Base-by-base conservation (phyloP, 805 yeast species). In the Candida alai region DNA sequence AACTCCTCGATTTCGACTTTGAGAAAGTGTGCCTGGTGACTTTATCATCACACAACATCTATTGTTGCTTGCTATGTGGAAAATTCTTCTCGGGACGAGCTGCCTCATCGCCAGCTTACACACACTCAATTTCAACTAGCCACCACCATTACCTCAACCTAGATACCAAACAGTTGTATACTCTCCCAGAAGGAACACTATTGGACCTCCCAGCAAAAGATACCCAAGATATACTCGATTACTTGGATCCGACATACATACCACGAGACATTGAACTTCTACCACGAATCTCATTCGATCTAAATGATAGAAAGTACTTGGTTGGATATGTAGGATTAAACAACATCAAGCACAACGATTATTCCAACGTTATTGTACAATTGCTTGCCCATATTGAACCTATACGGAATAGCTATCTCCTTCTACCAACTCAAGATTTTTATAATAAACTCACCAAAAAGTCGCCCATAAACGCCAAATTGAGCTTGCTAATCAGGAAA, bases 31-130 rank as follows among this genome's bases (percentile, higher is more conserved):
- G 95, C 54, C 67, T 76, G 27, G 73, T 80, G 0, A 72, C 87
- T 0, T 60, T 84, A 15, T 68, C 85, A 1, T 70, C 64, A 24
- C 60, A 70, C 14, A 80, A 82, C 46, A 72, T 84, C 1, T 82
- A 84, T 47, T 77, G 84, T 20, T 85, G 95, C 49, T 57, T 85
- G 14, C 70, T 69, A 0, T 85, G 95, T 57, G 90, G 89, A 21
- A 78, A 73, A 47, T 85, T 76, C 55, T 70, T 76, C 34, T 80
- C 78, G 44, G 95, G 95, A 1, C 65, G 87, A 16, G 72, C 77
- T 1, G 61, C 56, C 37, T 52, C 71, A n/a, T 74, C 89, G 0
- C 78, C 78, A 15, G 88, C 89, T 0, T 81, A 76, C 47, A 49
- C 62, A 11, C 95, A 85, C 52, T 70, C 87, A 2, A 64, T 84